phyloP scores from a whole-genome alignment of 225 moss, liverwort and hornwort species.

The Sphagnum contortum region DNA sequence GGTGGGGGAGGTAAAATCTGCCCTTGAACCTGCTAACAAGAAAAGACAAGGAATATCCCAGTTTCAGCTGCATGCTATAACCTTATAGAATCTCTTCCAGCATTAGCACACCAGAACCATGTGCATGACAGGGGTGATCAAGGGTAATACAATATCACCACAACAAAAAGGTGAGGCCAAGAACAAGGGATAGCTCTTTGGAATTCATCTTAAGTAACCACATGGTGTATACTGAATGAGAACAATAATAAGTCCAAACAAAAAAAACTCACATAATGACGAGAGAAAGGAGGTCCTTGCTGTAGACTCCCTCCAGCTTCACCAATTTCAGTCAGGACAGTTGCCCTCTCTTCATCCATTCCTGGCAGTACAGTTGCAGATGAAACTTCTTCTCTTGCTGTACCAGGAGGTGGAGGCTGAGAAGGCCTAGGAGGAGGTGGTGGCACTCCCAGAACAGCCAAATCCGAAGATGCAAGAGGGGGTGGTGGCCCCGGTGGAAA shows the following conservation, averaged over 20 bases:
- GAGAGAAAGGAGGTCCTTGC: constrained; percentile 18
- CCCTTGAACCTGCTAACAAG: constrained; percentile 37
- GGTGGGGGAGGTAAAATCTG: constrained; percentile 53
- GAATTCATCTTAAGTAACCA: no score
- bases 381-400: constrained; percentile 39
- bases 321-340: constrained; percentile 24
- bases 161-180: no score
- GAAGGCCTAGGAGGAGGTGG: constrained; percentile 50
- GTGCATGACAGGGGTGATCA: no score
- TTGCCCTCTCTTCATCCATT: constrained; percentile 35
- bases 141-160: no score
- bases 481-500: constrained; percentile 47
- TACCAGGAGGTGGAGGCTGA: constrained; percentile 83
- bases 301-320: constrained; percentile 22
- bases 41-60: neutral
- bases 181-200: no score
- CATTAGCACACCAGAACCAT: no score
- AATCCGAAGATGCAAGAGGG: constrained; percentile 16
- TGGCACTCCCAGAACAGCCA: constrained; percentile 20
- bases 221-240: no score
- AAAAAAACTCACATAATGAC: constrained; percentile 24
- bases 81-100: no score
- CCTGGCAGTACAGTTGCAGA: constrained; percentile 29
- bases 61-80: no score
- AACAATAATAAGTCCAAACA: no score